Evolutionary conservation across 176 grass and related monocot genomes (phyloP), one percentile per base, ranked within the genome.

Genomic region (Oryza australiensis): DNA sequence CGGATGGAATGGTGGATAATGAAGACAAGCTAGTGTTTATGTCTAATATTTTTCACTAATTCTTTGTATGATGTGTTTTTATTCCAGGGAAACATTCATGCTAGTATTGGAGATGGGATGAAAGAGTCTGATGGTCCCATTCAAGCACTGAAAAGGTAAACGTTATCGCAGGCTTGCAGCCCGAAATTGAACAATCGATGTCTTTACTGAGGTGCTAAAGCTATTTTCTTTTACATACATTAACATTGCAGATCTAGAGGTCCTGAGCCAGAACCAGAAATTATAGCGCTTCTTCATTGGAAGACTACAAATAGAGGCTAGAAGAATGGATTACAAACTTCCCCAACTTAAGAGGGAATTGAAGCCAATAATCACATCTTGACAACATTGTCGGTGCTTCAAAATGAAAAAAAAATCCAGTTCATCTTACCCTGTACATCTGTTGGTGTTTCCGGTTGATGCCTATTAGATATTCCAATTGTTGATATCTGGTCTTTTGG

Each of bases 171-270:
- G 59, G 8, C 33, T 77, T 62, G 29, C 23, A 65, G 59, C 11
- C 41, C 4, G 57, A 60, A 87, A 76, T 27, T 64, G 7, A 40
- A 64, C 66, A 30, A 82, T 79, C 43, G 26, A 37, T 69, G 62
- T 55, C n/a, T 16, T 11, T 64, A 4, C 69, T 29, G 48, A 64
- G 49, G 75, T 86, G 51, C 7, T 66, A 68, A 88, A 26, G 24
- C 83, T 40, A 26, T 20, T 64, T 88, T 41, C 14, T 53, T 62
- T 62, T 37, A 37, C 38, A 11, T 66, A 37, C 30, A 9, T 86
- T 38, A 84, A 84, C 68, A 80, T 72, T 82, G 82, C 73, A 87
- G 83, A 63, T 86, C 86, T 78, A 89, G 75, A 87, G 84, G 73
- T 48, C 85, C 80, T 37, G 80, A 80, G 70, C 72, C 72, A 73